Conservation (phyloP, 371 early-diverging fungal genomes). For the Mucor ambiguus region DNA sequence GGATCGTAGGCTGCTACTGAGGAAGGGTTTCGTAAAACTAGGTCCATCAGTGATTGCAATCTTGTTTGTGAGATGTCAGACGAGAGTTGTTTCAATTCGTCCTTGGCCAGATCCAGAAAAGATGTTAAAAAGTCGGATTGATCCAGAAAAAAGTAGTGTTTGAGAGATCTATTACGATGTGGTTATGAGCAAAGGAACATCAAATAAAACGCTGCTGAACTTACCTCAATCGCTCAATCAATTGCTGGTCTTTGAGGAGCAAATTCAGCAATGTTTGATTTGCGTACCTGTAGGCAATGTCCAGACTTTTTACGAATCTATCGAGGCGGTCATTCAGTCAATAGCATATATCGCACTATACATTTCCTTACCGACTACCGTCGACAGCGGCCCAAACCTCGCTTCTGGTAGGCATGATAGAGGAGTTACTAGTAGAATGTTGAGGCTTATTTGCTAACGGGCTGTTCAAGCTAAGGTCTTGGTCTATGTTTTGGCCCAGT, state of each 20-base stretch:
- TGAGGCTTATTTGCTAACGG: background rate
- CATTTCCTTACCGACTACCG: constrained; percentile 56
- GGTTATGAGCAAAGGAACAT: background rate
- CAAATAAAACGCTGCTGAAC: background rate
- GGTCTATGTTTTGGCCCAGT: constrained; percentile 5
- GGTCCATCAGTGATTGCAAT: constrained; percentile 85
- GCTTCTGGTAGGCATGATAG: constrained; percentile 29
- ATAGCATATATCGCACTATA: background rate
- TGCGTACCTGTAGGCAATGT: constrained; percentile 75
- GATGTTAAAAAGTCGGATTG: constrained; percentile 93
- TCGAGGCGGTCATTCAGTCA: background rate
- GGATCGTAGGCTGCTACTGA: constrained; percentile 80
- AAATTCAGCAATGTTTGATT: constrained; percentile 73
- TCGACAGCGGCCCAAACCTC: constrained; percentile 61
- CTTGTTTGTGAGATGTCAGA: constrained; percentile 70
- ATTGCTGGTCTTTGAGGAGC: constrained; percentile 68
- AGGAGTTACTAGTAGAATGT: background rate
- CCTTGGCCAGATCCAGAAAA: constrained; percentile 86
- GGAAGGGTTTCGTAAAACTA: constrained; percentile 85
- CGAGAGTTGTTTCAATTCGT: constrained; percentile 70
- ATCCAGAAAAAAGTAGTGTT: constrained; percentile 91
- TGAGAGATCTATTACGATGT: constrained; percentile 72
- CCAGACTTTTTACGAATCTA: constrained; percentile 74
- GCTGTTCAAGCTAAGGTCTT: constrained; percentile 3
- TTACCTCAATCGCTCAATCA: constrained; percentile 76